Evolutionary conservation across 1,284 basidiomycete genomes (phyloP).

Genomic region (Ceratobasidium sp.): DNA sequence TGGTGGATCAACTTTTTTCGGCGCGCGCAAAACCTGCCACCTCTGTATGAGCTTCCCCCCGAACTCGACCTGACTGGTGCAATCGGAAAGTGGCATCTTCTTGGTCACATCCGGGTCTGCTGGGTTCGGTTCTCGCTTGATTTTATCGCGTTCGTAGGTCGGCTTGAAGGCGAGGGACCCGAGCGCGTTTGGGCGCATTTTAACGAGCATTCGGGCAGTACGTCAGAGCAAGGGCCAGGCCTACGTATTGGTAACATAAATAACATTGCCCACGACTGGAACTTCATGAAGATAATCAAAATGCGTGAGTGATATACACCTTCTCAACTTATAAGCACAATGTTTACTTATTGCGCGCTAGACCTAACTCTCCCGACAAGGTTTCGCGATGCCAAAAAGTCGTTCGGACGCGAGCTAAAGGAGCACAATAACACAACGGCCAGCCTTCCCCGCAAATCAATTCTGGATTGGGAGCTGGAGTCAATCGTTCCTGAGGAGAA

Average conservation of each 20-base stretch:
- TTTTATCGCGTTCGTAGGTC: neutral
- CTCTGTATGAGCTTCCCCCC: neutral
- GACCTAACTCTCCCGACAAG: neutral
- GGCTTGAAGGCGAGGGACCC: no score
- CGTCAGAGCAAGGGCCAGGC: slow-evolving; percentile 21
- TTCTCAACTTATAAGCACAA: no score
- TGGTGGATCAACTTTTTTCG: neutral
- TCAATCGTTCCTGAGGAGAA: neutral
- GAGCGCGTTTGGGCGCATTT: slow-evolving; percentile 11
- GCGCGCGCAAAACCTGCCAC: neutral
- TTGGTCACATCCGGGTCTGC: neutral
- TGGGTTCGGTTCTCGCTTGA: neutral
- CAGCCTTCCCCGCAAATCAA: neutral
- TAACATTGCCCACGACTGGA: neutral
- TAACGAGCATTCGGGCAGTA: slow-evolving; percentile 26
- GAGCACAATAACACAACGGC: neutral
- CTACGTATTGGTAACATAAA: neutral
- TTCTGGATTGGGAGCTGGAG: neutral
- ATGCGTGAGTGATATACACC: neutral
- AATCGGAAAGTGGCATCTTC: slow-evolving; percentile 22
- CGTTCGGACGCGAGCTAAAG: neutral
- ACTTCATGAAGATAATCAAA: neutral
- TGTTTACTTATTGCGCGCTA: neutral
- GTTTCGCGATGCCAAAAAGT: neutral
- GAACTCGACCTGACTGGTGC: slow-evolving; percentile 2